Evolutionary conservation across 106 monocot species (phyloP), one percentile per base, ranked within the genome.

Genomic region (Allium fistulosum): DNA sequence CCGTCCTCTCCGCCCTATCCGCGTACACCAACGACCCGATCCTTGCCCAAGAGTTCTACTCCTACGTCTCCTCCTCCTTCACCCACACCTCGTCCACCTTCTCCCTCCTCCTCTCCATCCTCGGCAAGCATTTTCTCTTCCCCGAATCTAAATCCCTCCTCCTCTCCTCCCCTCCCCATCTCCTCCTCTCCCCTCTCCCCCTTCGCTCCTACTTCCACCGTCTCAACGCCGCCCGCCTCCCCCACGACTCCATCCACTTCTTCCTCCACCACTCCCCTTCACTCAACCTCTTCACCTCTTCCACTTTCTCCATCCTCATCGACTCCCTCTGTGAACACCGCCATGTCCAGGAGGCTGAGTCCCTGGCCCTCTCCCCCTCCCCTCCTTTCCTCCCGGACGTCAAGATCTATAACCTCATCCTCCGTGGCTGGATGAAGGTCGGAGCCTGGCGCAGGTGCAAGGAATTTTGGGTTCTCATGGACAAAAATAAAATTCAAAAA

Each of bases 61-160:
- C 68, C 72, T 92, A 84, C 84, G 73, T 80, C 13, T 69, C 88
- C 60, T 51, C 78, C 58, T 51, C 66, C 57, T 83, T 87, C 81
- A 17, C 65, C 72, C 87, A 87, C 80, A 79, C 86, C 66, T 51
- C 77, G 37, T 50, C 71, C 68, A 87, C 87, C 72, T 81, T 77
- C 62, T 49, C 89, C 74, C 58, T 58, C 72, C 28, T 70, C 76
- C 66, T 92, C 68, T 81, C 80, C 68, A 73, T 92, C 82, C 97
- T 92, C 74, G 88, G 84, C 22, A 99, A 99, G 78, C 84, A 83
- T 82, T 78, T 92, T 75, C 87, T 92, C 76, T 99, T 99, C 83
- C 67, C 77, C 62, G 76, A 48, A 46, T 81, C 83, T 12, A 71
- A 75, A 71, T 77, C 72, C 66, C 82, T 90, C 69, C 52, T 99